These are phyloP conservation scores for Suillus plorans DNA, from an alignment of 768 basidiomycete species.

Conservation along the genomic window DNA sequence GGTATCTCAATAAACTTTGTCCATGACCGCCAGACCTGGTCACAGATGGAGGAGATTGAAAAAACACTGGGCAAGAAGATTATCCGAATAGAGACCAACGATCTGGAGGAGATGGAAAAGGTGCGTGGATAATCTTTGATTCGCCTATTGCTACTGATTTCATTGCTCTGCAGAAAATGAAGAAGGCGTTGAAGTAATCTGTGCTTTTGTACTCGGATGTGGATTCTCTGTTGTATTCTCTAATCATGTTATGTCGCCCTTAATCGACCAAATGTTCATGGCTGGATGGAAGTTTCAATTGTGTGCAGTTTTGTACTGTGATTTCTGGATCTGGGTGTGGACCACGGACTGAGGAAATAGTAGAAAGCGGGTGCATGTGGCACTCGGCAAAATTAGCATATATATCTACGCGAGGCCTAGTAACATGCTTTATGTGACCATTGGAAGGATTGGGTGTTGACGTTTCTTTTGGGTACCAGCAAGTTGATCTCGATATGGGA, in stretches of 20 bases:
- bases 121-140: constrained; percentile 41
- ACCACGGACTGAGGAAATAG: background rate
- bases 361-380: background rate
- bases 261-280: background rate
- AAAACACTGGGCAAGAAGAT: constrained; percentile 75
- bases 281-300: background rate
- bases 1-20: constrained; percentile 98
- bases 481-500: background rate
- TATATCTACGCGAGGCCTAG: background rate
- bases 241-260: background rate
- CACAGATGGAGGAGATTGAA: constrained; percentile 90
- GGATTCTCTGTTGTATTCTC: constrained; percentile 1
- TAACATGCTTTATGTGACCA: background rate
- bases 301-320: background rate
- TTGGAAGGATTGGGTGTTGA: background rate
- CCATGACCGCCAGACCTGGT: constrained; percentile 83
- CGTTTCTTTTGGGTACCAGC: background rate
- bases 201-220: background rate
- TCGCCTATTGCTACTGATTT: constrained; percentile 4
- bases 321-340: background rate
- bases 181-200: constrained; percentile 67
- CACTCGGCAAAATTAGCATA: background rate
- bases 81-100: constrained; percentile 81
- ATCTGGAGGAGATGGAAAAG: constrained; percentile 93
- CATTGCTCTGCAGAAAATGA: constrained; percentile 62